Evolutionary conservation across 495 filamentous ascomycete genomes (phyloP).

Genomic region (Penicillium arizonense): DNA sequence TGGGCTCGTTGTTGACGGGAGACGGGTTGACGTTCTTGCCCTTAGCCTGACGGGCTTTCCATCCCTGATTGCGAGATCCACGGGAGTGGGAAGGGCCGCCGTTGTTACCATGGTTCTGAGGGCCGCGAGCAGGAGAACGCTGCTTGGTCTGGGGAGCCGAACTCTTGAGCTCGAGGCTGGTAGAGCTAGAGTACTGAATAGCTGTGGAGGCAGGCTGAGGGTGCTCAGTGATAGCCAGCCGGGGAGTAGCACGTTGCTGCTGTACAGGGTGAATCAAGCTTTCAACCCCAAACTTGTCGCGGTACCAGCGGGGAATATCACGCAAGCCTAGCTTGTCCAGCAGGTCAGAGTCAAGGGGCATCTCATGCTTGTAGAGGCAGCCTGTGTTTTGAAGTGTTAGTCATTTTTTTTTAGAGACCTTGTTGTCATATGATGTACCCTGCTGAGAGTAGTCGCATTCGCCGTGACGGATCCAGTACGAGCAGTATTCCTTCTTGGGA

Average conservation of each 20-base stretch:
- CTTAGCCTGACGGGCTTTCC: too few relatives aligned
- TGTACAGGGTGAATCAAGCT: constrained; percentile 22
- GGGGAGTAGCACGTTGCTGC: constrained; percentile 10
- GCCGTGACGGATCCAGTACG: constrained; percentile 81
- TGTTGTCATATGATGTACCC: constrained; percentile 33
- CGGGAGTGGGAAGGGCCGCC: background rate
- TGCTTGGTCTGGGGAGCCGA: background rate
- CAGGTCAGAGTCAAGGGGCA: constrained; percentile 62
- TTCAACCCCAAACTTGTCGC: constrained; percentile 39
- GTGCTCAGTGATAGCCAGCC: constrained; percentile 11
- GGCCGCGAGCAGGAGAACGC: constrained; percentile 1
- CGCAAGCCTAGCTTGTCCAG: constrained; percentile 62
- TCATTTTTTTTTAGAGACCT: background rate
- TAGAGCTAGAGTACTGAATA: constrained; percentile 6
- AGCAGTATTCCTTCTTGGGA: constrained; percentile 73
- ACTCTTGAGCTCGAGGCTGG: background rate
- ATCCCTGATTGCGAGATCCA: background rate
- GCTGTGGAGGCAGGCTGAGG: constrained; percentile 9
- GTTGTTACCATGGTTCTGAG: background rate
- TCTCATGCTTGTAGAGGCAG: constrained; percentile 84
- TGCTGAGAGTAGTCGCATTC: constrained; percentile 82
- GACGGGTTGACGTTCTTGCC: too few relatives aligned
- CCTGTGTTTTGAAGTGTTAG: constrained; percentile 34
- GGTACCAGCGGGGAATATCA: constrained; percentile 56
- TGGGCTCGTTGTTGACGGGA: too few relatives aligned